A percentile compares a stretch with the other conserved stretches of the same genome.
phyloP scores from a whole-genome alignment of 306 rosid genomes.

The Quercus ilex region DNA sequence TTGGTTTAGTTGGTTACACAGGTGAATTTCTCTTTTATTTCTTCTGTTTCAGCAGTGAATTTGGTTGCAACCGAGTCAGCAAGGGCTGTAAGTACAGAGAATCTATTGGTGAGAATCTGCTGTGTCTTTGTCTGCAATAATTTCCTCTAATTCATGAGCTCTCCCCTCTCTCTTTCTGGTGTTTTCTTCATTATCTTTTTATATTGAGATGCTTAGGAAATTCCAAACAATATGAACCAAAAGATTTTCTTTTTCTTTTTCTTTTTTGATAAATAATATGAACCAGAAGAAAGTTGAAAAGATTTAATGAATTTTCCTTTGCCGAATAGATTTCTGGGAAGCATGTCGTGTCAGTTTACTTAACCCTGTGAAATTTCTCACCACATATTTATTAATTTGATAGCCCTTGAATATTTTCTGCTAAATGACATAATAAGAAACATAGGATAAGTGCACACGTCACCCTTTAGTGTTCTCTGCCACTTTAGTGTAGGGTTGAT shows the following conservation, averaged over 20 bases:
- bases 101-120: slow-evolving; percentile 28
- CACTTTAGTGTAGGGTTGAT: background rate
- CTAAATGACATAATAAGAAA: background rate
- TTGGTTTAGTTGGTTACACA: slow-evolving; percentile 10
- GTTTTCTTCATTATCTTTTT: background rate
- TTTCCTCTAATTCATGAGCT: background rate
- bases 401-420: background rate
- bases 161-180: background rate
- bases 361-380: background rate
- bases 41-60: slow-evolving; percentile 52
- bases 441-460: background rate
- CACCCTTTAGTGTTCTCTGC: background rate
- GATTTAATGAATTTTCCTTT: background rate
- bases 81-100: slow-evolving; percentile 55
- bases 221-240: background rate
- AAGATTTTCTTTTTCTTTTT: background rate
- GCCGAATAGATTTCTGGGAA: background rate
- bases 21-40: slow-evolving; percentile 3
- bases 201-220: background rate
- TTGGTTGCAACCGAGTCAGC: slow-evolving; percentile 57
- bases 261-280: background rate
- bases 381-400: background rate
- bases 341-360: background rate
- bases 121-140: background rate
- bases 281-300: background rate